phyloP scores from a whole-genome alignment of 2,329 filamentous ascomycete genomes.

The Diaporthe velutina region DNA sequence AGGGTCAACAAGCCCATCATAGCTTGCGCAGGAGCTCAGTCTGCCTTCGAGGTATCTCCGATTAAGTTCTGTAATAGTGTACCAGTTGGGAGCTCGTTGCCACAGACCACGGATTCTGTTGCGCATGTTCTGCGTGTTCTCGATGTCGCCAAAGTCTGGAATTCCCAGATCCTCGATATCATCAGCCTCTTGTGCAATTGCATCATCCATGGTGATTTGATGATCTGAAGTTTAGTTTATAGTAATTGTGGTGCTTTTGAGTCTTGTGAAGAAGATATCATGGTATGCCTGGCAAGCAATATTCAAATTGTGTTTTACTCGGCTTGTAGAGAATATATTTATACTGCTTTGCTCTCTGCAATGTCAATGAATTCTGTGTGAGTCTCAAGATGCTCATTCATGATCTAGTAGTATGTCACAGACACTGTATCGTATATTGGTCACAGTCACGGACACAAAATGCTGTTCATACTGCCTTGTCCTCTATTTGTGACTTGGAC shows the following conservation, averaged over 20 bases:
- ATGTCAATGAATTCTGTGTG: neutral
- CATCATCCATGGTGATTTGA: neutral
- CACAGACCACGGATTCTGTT: rapidly evolving
- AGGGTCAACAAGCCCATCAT: rapidly evolving
- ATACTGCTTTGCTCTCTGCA: neutral
- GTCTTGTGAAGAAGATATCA: neutral
- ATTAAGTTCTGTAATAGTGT: neutral
- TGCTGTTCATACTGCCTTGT: rapidly evolving
- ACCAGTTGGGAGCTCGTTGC: neutral
- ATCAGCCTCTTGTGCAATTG: rapidly evolving
- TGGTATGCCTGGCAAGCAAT: neutral
- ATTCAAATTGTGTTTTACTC: neutral
- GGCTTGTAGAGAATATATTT: neutral
- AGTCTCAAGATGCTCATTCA: neutral
- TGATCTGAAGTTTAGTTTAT: neutral
- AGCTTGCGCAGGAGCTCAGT: neutral
- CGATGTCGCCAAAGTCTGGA: rapidly evolving
- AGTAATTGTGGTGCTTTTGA: rapidly evolving
- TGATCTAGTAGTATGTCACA: neutral
- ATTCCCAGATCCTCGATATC: neutral
- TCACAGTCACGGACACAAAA: neutral
- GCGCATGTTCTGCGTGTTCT: rapidly evolving
- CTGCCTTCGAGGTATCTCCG: neutral
- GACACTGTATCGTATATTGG: neutral
- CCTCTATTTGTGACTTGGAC: neutral